A percentile compares a stretch with the other conserved stretches of the same genome.
phyloP scores from a whole-genome alignment of 805 yeast species.

The Metschnikowia amazonensis region DNA sequence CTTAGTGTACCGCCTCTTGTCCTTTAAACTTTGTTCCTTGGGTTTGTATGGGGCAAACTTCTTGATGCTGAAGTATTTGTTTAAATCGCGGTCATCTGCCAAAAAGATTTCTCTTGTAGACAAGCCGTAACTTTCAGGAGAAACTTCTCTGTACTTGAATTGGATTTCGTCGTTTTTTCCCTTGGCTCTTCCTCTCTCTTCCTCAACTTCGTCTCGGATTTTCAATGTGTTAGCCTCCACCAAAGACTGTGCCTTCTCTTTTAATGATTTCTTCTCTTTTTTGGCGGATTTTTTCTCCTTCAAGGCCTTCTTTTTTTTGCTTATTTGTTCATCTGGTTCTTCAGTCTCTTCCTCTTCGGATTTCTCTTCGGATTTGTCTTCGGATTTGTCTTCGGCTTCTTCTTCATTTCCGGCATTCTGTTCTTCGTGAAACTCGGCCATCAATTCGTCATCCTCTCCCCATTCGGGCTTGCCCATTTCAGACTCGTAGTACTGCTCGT shows the following conservation, averaged over 20 bases:
- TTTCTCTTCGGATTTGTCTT: slow-evolving; percentile 5
- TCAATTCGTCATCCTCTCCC: slow-evolving; percentile 44
- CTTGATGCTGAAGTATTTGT: slow-evolving; percentile 81
- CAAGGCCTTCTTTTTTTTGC: slow-evolving; percentile 52
- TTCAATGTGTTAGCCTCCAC: slow-evolving; percentile 70
- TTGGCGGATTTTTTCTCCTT: slow-evolving; percentile 55
- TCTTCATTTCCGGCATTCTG: slow-evolving; percentile 19
- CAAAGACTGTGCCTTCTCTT: slow-evolving; percentile 67
- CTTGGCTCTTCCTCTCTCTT: slow-evolving; percentile 54
- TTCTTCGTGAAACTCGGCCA: slow-evolving; percentile 31
- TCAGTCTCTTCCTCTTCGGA: slow-evolving; percentile 11
- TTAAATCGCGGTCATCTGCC: slow-evolving; percentile 85
- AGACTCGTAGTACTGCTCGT: slow-evolving; percentile 72
- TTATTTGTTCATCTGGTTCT: slow-evolving; percentile 24
- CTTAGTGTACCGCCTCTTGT: slow-evolving; percentile 80
- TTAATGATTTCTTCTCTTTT: slow-evolving; percentile 57
- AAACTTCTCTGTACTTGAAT: slow-evolving; percentile 89
- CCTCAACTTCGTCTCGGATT: slow-evolving; percentile 61
- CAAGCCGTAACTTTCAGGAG: slow-evolving; percentile 90
- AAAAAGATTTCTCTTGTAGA: slow-evolving; percentile 79
- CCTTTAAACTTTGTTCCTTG: slow-evolving; percentile 65
- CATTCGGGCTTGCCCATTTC: slow-evolving; percentile 55
- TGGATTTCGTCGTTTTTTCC: slow-evolving; percentile 37
- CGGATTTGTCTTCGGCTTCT: slow-evolving; percentile 4
- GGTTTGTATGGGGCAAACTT: slow-evolving; percentile 92